phyloP scores from a whole-genome alignment of 352 stramenopile species.

The Phytophthora pluvialis region DNA sequence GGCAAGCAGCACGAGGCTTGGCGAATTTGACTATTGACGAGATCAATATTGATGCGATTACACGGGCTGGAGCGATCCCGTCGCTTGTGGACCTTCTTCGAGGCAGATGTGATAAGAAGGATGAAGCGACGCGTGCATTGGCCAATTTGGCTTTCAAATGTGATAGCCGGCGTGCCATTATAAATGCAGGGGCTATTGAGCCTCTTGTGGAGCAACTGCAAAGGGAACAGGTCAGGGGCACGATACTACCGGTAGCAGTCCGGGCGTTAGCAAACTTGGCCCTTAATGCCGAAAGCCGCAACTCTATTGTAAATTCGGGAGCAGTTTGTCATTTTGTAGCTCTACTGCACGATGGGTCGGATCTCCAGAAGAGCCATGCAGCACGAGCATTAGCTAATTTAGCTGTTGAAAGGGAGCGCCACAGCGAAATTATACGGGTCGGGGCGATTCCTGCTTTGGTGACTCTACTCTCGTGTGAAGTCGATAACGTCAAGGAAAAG shows the following conservation, averaged over 20 bases:
- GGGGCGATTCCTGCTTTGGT: background rate
- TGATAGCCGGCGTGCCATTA: background rate
- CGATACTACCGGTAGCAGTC: background rate
- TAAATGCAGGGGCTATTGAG: background rate
- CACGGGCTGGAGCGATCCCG: background rate
- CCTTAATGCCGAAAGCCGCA: background rate
- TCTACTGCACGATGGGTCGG: background rate
- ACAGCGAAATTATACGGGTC: background rate
- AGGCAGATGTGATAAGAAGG: background rate
- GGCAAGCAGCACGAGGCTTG: background rate
- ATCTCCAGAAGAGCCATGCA: background rate
- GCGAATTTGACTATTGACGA: slow-evolving; percentile 1
- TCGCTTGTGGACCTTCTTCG: background rate
- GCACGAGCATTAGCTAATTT: background rate
- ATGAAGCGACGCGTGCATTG: background rate
- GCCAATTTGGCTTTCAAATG: background rate
- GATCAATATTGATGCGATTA: background rate
- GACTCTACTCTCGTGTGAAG: background rate
- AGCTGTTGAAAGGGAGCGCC: background rate
- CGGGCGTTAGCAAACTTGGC: background rate
- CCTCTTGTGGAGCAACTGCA: background rate
- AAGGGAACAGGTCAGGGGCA: background rate
- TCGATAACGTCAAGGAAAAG: background rate
- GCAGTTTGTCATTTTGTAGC: background rate
- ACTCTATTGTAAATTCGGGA: background rate